Conservation (phyloP, 805 yeast genomes). For the Danielozyma ontarioensis region DNA sequence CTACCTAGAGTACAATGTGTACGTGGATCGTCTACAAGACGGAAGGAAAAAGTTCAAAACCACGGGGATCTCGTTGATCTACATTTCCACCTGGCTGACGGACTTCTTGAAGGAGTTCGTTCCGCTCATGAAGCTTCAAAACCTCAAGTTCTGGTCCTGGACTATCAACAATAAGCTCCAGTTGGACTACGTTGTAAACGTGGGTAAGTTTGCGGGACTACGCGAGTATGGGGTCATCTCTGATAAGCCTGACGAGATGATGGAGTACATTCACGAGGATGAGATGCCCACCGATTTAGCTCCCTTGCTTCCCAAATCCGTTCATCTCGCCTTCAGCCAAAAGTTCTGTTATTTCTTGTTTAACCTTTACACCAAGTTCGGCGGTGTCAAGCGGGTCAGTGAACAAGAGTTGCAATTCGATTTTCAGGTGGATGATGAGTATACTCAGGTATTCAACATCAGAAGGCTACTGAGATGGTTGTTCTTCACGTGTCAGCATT, state of each 20-base stretch:
- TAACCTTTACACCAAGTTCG: conserved; percentile 5
- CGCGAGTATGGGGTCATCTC: conserved; percentile 31
- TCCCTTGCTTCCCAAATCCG: conserved; percentile 4
- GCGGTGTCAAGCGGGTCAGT: conserved; percentile 8
- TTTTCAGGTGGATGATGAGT: conserved; percentile 16
- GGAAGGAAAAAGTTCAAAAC: conserved; percentile 16
- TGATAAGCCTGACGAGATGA: conserved; percentile 34
- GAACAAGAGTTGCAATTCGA: conserved; percentile 15
- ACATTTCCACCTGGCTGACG: conserved; percentile 33
- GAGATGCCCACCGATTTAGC: conserved; percentile 4
- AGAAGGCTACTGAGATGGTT: conserved; percentile 12
- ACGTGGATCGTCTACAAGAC: conserved; percentile 17
- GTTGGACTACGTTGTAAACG: conserved; percentile 23
- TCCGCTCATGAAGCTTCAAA: conserved; percentile 28
- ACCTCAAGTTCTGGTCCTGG: conserved; percentile 34
- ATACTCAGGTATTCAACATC: conserved; percentile 4
- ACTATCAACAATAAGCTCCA: conserved; percentile 34
- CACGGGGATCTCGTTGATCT: conserved; percentile 34
- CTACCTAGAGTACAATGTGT: conserved; percentile 32
- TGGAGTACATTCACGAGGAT: conserved; percentile 7
- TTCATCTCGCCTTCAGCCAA: conserved; percentile 4
- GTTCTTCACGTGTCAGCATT: conserved; percentile 18
- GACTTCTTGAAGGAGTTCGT: conserved; percentile 30
- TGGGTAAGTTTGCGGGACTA: conserved; percentile 20
- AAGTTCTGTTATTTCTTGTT: conserved; percentile 7